These are phyloP conservation scores for Coemansia sp. DNA, from an alignment of 192 early-diverging fungal genomes.

Conservation along the genomic window DNA sequence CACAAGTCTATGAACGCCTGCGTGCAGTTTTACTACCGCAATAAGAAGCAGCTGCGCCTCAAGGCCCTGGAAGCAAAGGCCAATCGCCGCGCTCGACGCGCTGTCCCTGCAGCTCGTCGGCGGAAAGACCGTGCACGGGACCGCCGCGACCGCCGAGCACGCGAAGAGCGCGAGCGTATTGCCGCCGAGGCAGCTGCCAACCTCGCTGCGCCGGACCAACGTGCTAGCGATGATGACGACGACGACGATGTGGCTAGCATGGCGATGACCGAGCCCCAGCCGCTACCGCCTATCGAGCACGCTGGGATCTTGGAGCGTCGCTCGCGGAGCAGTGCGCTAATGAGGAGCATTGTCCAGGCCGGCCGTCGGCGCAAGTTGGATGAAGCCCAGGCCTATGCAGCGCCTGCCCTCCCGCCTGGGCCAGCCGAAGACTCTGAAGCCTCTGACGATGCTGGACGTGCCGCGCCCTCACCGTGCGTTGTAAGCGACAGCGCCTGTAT, in stretches of 20 bases:
- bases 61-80: constrained; percentile 61
- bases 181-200: constrained; percentile 36
- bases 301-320: constrained; percentile 21
- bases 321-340: constrained; percentile 34
- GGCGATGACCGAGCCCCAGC: not conserved
- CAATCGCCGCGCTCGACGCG: constrained; percentile 37
- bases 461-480: not conserved
- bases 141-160: constrained; percentile 29
- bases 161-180: constrained; percentile 34
- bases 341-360: constrained; percentile 48
- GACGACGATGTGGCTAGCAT: not conserved
- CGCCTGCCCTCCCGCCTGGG: not conserved
- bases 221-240: constrained; percentile 16
- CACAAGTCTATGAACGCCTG: constrained; percentile 70
- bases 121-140: constrained; percentile 52
- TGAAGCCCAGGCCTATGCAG: not conserved
- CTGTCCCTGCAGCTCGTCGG: constrained; percentile 34
- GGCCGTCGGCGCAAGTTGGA: constrained; percentile 38
- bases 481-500: not conserved
- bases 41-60: constrained; percentile 71
- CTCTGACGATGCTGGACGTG: not conserved
- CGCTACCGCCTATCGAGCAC: not conserved
- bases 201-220: not conserved
- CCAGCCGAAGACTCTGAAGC: not conserved
- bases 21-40: constrained; percentile 76